phyloP scores from a whole-genome alignment of 495 filamentous ascomycete species.

The Tetracladium marchalianum region DNA sequence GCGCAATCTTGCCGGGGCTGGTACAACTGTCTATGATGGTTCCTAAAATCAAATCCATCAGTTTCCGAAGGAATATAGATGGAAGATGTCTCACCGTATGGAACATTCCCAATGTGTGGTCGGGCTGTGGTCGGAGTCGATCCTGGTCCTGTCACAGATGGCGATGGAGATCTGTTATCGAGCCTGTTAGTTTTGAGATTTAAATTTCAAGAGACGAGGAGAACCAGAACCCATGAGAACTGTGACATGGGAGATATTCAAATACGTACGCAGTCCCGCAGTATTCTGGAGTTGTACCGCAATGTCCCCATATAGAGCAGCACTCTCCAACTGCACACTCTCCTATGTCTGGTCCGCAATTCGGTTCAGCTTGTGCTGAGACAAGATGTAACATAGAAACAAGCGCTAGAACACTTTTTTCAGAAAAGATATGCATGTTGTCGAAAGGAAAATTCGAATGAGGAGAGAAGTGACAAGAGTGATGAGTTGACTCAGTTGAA shows the following conservation, averaged over 20 bases:
- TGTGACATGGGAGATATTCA: conserved; percentile 39
- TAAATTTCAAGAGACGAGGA: no score
- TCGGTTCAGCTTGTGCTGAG: no score
- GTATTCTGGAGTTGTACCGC: conserved; percentile 29
- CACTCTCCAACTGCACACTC: conserved; percentile 4
- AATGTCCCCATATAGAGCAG: conserved; percentile 2
- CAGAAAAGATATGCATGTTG: no score
- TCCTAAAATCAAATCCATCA: conserved; percentile 18
- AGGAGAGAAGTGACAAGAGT: no score
- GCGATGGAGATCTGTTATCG: conserved; percentile 23
- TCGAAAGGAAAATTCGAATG: no score
- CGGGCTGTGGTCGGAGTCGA: conserved; percentile 40
- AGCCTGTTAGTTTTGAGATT: no score
- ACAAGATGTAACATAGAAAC: no score
- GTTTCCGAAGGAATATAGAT: background rate
- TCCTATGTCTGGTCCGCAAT: conserved; percentile 3
- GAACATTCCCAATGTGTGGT: conserved; percentile 44
- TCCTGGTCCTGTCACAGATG: conserved; percentile 37
- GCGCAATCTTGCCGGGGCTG: conserved; percentile 30
- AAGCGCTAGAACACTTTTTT: no score
- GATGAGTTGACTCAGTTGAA: no score
- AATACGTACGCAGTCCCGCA: conserved; percentile 60
- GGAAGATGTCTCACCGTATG: conserved; percentile 32
- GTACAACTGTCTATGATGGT: conserved; percentile 54
- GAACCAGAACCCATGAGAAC: no score